phyloP scores from a whole-genome alignment of 164 flowering plant species.

The Amborella trichopoda region DNA sequence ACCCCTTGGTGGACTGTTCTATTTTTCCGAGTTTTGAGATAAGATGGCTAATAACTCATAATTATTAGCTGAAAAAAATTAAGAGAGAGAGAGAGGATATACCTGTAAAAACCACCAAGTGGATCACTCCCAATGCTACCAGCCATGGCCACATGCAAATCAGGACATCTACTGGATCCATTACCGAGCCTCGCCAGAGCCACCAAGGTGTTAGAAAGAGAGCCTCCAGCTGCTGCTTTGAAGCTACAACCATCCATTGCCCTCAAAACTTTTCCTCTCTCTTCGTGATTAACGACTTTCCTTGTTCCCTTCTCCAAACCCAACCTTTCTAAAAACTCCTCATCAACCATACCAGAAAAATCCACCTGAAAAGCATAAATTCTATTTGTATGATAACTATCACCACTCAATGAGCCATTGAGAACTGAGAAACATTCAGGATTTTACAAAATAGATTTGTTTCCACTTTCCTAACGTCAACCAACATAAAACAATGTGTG shows the following conservation, averaged over 20 bases:
- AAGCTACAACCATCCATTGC: slow-evolving; percentile 99
- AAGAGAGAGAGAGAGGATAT: not conserved
- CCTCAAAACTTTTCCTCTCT: slow-evolving; percentile 76
- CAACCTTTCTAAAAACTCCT: slow-evolving; percentile 54
- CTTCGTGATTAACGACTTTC: slow-evolving; percentile 84
- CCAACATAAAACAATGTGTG: too few species aligned
- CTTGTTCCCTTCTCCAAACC: slow-evolving; percentile 84
- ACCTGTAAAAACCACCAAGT: slow-evolving; percentile 90
- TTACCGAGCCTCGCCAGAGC: slow-evolving; percentile 86
- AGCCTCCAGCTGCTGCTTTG: slow-evolving; percentile 98
- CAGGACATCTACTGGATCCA: slow-evolving; percentile 41
- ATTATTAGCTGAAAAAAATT: too few species aligned
- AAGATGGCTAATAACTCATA: too few species aligned
- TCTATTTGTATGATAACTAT: too few species aligned
- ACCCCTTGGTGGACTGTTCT: too few species aligned
- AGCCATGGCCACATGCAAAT: slow-evolving; percentile 70
- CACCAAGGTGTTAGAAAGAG: slow-evolving; percentile 84
- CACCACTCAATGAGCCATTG: too few species aligned
- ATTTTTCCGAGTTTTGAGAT: too few species aligned
- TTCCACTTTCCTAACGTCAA: too few species aligned
- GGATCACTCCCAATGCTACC: slow-evolving; percentile 95
- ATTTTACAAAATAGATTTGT: too few species aligned
- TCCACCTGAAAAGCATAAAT: slow-evolving; percentile 58
- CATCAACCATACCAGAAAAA: slow-evolving; percentile 85
- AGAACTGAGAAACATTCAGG: too few species aligned